Conservation (phyloP, 305 asterid genomes). For the Rubia tinctorum region DNA sequence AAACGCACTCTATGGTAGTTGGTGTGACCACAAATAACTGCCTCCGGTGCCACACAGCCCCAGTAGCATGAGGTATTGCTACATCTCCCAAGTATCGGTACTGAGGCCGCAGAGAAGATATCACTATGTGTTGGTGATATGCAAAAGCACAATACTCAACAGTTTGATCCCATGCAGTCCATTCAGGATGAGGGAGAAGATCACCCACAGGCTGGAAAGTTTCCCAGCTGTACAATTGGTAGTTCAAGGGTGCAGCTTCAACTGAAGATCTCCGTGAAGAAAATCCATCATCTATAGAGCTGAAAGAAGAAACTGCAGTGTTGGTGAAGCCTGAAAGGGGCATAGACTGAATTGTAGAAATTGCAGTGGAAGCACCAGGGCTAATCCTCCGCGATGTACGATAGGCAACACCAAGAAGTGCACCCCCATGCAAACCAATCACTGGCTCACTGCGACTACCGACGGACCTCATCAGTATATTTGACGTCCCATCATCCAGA, state of each 20-base stretch:
- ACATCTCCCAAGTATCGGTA: conserved; percentile 92
- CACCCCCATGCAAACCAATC: conserved; percentile 83
- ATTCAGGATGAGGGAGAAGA: conserved; percentile 97
- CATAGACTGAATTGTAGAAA: conserved; percentile 91
- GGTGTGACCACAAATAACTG: conserved; percentile 95
- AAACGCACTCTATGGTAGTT: conserved; percentile 94
- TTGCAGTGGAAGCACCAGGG: conserved; percentile 72
- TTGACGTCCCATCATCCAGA: conserved; percentile 94
- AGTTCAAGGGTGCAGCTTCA: conserved; percentile 78
- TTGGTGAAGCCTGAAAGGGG: conserved; percentile 84
- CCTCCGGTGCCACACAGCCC: conserved; percentile 95
- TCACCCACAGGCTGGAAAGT: conserved; percentile 91
- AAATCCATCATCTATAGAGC: conserved; percentile 59
- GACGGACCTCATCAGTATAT: conserved; percentile 85
- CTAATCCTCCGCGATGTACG: conserved; percentile 78
- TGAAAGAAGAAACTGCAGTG: conserved; percentile 62
- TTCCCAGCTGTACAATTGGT: conserved; percentile 95
- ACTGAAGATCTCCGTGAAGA: conserved; percentile 55
- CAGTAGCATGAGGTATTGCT: conserved; percentile 88
- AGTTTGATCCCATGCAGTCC: conserved; percentile 99
- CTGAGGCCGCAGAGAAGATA: conserved; percentile 96
- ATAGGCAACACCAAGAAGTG: conserved; percentile 87
- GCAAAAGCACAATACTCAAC: conserved; percentile 98
- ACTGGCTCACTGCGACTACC: conserved; percentile 94
- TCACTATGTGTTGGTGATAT: conserved; percentile 75